Base-by-base conservation (phyloP, 2,329 filamentous ascomycete species). In the Cladorrhinum sp. region DNA sequence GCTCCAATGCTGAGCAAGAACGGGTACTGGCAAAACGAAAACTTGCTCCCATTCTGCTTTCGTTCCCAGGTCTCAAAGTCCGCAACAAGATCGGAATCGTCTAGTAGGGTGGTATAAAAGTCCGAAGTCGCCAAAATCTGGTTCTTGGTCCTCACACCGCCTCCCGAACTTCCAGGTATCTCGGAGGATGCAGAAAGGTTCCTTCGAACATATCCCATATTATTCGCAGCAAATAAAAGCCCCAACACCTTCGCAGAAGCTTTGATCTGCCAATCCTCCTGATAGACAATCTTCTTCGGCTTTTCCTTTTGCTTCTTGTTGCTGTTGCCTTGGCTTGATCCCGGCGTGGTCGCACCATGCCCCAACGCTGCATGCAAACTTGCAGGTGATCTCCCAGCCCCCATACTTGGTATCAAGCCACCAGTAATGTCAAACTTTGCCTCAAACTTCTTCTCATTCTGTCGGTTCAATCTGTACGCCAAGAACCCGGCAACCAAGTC, bases 41-140 rank as follows among this genome's bases (percentile, higher is more conserved):
- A 96, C 66, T 86, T 91, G 41, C 20, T 45, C 8, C 41, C n/a
- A 20, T 82, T 81, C 55, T 83, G 82, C 65, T 84, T 88, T 3
- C 85, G 82, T 71, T 96, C 92, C 93, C 93, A 97, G 9, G 85
- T 82, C 69, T 96, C 91, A 69, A 96, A 96, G 71, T 97, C 93
- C 0, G 84, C 85, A 51, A 95, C 84, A 6, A 96, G 80, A 70
- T 96, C 91, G n/a, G 88, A 85, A 68, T 91, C 92, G 71, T 97
- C 93, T 9, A 96, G 82, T 61, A 96, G 77, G 1, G 90, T 90
- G 69, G 91, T 92, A 74, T 96, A 97, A 71, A 96, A 97, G 67
- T 91, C 87, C 68, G 86, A 93, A 3, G 90, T 91, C 0, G 91
- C 86, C 25, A 96, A 75, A 45, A 93, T 79, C 69, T 91, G 89